These are phyloP conservation scores for Russula sp. DNA, from an alignment of 768 basidiomycete species.

Conservation along the genomic window DNA sequence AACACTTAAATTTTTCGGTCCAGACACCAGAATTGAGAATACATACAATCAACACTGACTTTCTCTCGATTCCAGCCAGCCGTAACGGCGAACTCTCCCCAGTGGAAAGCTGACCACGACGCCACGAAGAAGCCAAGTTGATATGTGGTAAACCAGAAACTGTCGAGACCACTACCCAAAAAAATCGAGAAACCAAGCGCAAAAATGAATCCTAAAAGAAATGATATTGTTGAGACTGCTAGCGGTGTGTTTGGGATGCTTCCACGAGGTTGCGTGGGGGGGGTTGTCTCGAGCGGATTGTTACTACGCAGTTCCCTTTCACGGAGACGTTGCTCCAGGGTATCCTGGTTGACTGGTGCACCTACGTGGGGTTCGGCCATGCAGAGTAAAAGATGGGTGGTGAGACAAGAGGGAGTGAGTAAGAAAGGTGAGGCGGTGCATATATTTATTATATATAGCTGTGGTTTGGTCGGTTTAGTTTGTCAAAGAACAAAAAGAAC, in stretches of 20 bases:
- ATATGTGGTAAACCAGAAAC: conserved; percentile 57
- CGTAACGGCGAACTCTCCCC: conserved; percentile 91
- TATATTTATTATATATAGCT: background rate
- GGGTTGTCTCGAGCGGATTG: conserved; percentile 48
- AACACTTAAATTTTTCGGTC: conserved; percentile 1
- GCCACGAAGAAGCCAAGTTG: conserved; percentile 80
- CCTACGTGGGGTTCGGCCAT: background rate
- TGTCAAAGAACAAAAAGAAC: background rate
- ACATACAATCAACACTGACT: conserved; percentile 88
- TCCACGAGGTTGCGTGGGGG: conserved; percentile 38
- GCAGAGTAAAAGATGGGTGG: background rate
- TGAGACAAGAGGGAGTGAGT: background rate
- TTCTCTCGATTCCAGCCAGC: conserved; percentile 94
- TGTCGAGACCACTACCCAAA: conserved; percentile 37
- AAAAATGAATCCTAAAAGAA: conserved; percentile 74
- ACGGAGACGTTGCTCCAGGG: conserved; percentile 38
- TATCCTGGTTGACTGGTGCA: conserved; percentile 21
- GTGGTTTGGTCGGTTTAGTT: background rate
- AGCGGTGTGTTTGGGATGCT: conserved; percentile 87
- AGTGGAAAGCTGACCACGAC: conserved; percentile 83
- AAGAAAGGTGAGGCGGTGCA: background rate
- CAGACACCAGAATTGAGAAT: background rate
- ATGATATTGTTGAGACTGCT: conserved; percentile 68
- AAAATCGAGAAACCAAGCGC: conserved; percentile 48
- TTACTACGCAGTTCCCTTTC: conserved; percentile 32